phyloP scores from a whole-genome alignment of 208 protist genomes.

The Leptomonas seymouri region DNA sequence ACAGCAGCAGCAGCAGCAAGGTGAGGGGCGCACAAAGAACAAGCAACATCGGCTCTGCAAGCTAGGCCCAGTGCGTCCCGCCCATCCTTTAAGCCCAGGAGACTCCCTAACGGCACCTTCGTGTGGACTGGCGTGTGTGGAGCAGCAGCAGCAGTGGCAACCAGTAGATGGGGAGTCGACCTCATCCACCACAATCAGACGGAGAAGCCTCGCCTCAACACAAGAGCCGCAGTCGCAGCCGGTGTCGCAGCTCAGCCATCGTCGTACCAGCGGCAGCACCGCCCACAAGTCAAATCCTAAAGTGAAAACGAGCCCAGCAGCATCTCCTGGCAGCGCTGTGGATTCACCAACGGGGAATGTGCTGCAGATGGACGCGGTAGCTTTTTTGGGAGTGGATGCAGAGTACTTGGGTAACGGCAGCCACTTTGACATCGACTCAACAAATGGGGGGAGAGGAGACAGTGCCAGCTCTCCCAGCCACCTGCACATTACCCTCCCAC shows the following conservation, averaged over 20 bases:
- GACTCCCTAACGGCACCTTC: background rate
- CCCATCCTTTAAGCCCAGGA: background rate
- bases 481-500: background rate
- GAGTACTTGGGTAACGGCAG: constrained; percentile 7
- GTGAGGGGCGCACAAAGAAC: background rate
- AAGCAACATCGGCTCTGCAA: too few species aligned
- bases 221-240: background rate
- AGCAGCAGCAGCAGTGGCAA: background rate
- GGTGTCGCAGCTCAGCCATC: background rate
- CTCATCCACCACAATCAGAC: background rate
- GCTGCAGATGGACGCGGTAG: background rate
- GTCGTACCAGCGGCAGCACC: background rate
- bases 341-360: background rate
- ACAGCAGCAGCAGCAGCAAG: constrained; percentile 1
- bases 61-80: background rate
- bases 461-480: background rate
- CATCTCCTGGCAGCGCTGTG: background rate
- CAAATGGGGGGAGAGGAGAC: background rate
- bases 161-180: background rate
- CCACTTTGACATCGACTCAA: constrained; percentile 20
- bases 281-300: background rate
- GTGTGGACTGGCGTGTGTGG: background rate
- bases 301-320: background rate
- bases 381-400: background rate
- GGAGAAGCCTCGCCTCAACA: background rate